Percentiles rank a stretch among this genome's conserved stretches.
Conservation (phyloP, 352 stramenopile species). For the Peronospora belbahrii region DNA sequence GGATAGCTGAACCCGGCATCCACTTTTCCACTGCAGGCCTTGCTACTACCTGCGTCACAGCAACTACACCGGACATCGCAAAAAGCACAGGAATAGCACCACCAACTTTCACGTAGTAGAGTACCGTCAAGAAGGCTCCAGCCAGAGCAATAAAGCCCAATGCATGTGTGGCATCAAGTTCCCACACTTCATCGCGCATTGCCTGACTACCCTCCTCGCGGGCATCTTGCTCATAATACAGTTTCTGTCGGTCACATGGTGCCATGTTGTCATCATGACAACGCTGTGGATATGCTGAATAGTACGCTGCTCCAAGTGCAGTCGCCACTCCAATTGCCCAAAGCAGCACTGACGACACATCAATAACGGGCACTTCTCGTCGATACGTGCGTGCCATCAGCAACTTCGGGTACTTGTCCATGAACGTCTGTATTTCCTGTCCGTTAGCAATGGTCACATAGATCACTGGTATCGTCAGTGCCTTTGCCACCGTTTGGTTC, state of each 20-base stretch:
- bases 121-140: slow-evolving; percentile 51
- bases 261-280: slow-evolving; percentile 8
- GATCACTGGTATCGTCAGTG: slow-evolving; percentile 48
- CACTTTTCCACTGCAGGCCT: slow-evolving; percentile 30
- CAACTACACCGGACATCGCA: slow-evolving; percentile 37
- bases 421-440: slow-evolving; percentile 31
- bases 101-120: slow-evolving; percentile 65
- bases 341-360: slow-evolving; percentile 51
- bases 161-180: slow-evolving; percentile 53
- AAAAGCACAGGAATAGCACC: slow-evolving; percentile 64
- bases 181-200: slow-evolving; percentile 32
- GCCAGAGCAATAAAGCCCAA: slow-evolving; percentile 58
- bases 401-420: slow-evolving; percentile 32
- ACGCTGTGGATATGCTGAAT: slow-evolving; percentile 29
- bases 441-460: slow-evolving; percentile 62
- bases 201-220: slow-evolving; percentile 10
- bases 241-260: slow-evolving; percentile 14
- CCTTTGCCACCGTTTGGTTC: slow-evolving; percentile 37
- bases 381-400: slow-evolving; percentile 37
- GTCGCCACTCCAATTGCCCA: slow-evolving; percentile 57
- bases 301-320: slow-evolving; percentile 54
- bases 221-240: slow-evolving; percentile 8
- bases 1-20: slow-evolving; percentile 28
- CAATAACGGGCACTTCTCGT: slow-evolving; percentile 40
- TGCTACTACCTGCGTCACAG: slow-evolving; percentile 48